Conservation (phyloP, 1,284 basidiomycete genomes). For the Tylopilus orsonianus region DNA sequence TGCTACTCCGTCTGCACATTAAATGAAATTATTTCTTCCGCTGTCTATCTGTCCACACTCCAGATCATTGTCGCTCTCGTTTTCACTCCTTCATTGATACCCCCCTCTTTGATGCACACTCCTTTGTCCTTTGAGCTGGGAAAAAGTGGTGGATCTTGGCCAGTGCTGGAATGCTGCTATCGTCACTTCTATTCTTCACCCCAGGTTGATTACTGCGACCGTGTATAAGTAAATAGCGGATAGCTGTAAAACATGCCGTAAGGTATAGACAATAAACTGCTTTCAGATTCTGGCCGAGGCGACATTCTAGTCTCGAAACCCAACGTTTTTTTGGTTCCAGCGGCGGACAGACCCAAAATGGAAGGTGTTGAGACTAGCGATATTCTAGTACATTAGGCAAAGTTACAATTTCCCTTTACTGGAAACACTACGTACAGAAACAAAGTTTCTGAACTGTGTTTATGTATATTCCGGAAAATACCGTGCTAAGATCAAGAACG, state of each 20-base stretch:
- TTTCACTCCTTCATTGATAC: slow-evolving; percentile 32
- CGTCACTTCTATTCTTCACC: slow-evolving; percentile 32
- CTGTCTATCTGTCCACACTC: slow-evolving; percentile 36
- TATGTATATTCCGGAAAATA: too few species aligned
- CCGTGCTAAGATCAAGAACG: too few species aligned
- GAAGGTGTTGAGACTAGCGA: too few species aligned
- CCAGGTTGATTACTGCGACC: slow-evolving; percentile 35
- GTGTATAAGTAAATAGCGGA: slow-evolving; percentile 42
- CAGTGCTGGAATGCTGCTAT: slow-evolving; percentile 38
- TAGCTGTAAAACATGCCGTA: slow-evolving; percentile 40
- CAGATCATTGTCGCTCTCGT: slow-evolving; percentile 26
- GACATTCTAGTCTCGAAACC: too few species aligned
- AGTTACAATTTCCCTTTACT: too few species aligned
- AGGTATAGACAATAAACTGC: slow-evolving; percentile 38
- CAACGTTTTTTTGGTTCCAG: too few species aligned
- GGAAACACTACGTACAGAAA: too few species aligned
- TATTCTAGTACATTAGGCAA: too few species aligned
- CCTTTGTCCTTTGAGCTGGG: slow-evolving; percentile 29
- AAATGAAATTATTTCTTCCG: slow-evolving; percentile 36
- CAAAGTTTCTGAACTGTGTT: too few species aligned
- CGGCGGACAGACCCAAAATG: too few species aligned
- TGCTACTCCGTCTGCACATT: slow-evolving; percentile 35
- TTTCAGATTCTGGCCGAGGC: slow-evolving; percentile 9
- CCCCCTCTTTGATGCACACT: slow-evolving; percentile 27
- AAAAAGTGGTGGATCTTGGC: slow-evolving; percentile 29